Conservation (phyloP, 2,329 filamentous ascomycete genomes). For the Drechslerella coelobrocha region DNA sequence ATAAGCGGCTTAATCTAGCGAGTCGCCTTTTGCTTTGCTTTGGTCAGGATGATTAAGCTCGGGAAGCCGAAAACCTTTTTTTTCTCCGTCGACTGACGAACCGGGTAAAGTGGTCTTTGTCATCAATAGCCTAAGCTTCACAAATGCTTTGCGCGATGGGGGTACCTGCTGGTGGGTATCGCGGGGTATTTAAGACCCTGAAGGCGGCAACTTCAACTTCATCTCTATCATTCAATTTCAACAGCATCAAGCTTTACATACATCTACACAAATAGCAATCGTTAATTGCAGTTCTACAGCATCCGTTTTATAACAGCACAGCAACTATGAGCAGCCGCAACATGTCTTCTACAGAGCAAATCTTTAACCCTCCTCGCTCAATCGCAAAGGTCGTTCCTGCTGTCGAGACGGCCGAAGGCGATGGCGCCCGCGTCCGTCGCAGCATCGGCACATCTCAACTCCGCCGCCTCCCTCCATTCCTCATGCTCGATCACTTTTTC, state of each 20-base stretch:
- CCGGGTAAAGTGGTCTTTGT: constrained; percentile 30
- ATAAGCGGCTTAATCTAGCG: constrained; percentile 27
- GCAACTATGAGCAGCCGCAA: constrained; percentile 38
- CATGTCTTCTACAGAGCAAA: constrained; percentile 31
- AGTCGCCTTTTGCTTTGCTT: too few species aligned
- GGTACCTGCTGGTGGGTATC: constrained; percentile 21
- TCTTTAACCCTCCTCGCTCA: constrained; percentile 66
- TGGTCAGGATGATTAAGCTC: constrained; percentile 47
- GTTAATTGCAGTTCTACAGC: constrained; percentile 12
- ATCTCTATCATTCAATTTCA: constrained; percentile 22
- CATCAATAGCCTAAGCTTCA: constrained; percentile 36
- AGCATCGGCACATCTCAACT: constrained; percentile 84
- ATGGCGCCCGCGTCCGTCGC: constrained; percentile 82
- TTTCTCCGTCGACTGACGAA: constrained; percentile 19
- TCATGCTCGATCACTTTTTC: constrained; percentile 94
- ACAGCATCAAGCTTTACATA: constrained; percentile 5
- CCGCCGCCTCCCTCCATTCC: constrained; percentile 86
- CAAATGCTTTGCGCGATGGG: constrained; percentile 8
- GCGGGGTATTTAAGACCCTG: constrained; percentile 41
- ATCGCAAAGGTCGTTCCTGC: constrained; percentile 86
- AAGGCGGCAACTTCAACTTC: constrained; percentile 1
- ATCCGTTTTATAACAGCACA: background rate
- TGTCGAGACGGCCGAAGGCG: constrained; percentile 84
- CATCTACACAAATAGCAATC: background rate
- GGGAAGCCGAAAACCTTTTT: background rate